These are phyloP conservation scores for Coniferiporia sulphurascens DNA, from an alignment of 1,284 basidiomycete genomes.

Conservation along the genomic window DNA sequence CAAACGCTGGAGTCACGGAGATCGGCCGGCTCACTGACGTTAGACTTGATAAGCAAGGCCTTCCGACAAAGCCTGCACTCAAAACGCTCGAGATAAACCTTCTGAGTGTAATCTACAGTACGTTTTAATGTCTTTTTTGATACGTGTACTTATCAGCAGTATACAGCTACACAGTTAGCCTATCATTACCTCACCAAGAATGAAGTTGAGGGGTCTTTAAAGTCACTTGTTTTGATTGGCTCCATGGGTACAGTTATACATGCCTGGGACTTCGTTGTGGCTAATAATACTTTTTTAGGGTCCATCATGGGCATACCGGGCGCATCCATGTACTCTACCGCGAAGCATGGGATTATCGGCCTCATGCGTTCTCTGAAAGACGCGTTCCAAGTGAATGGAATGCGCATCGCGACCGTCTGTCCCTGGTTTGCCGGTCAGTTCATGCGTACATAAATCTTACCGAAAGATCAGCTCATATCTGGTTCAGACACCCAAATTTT, in stretches of 20 bases:
- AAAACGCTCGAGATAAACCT: constrained; percentile 51
- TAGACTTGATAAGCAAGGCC: constrained; percentile 32
- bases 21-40: constrained; percentile 32
- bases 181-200: constrained; percentile 43
- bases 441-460: background rate
- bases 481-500: constrained; percentile 45
- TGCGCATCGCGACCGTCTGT: constrained; percentile 46
- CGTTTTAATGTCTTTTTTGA: constrained; percentile 18
- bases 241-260: constrained; percentile 41
- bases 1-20: constrained; percentile 54
- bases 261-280: constrained; percentile 3
- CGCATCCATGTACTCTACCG: constrained; percentile 43
- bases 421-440: constrained; percentile 48
- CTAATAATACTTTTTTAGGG: constrained; percentile 26
- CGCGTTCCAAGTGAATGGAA: constrained; percentile 32
- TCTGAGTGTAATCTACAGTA: constrained; percentile 47
- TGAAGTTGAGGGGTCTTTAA: constrained; percentile 32
- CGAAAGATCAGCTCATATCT: background rate
- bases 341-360: constrained; percentile 51
- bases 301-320: constrained; percentile 45
- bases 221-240: constrained; percentile 49
- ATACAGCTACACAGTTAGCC: constrained; percentile 43
- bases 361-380: constrained; percentile 46
- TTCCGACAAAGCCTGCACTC: constrained; percentile 40
- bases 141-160: background rate